Percentiles rank a stretch among this genome's conserved stretches.
phyloP scores from a whole-genome alignment of 192 early-diverging fungal genomes.

The Thamnidium elegans region DNA sequence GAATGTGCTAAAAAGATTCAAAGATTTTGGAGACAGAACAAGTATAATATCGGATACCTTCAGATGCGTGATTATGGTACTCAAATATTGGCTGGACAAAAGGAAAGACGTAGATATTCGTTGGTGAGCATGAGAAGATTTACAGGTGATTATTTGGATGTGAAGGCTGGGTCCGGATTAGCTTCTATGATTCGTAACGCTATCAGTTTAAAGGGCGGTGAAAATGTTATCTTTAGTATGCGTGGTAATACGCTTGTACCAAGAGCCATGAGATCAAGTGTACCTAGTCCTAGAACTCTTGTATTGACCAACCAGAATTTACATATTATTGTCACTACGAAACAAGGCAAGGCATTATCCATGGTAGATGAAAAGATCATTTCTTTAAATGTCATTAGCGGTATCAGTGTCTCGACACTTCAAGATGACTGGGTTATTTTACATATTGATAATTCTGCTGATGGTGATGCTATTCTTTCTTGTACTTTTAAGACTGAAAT shows the following conservation, averaged over 20 bases:
- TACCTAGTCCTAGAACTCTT: conserved; percentile 66
- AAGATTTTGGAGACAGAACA: conserved; percentile 72
- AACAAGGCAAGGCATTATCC: conserved; percentile 52
- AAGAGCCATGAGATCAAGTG: conserved; percentile 70
- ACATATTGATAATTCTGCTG: conserved; percentile 52
- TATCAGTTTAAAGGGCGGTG: conserved; percentile 45
- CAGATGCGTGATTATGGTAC: conserved; percentile 93
- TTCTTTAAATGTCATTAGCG: conserved; percentile 49
- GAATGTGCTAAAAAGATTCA: conserved; percentile 70
- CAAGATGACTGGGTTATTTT: conserved; percentile 74
- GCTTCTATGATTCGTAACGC: conserved; percentile 48
- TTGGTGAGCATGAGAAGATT: conserved; percentile 81
- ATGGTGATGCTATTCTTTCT: conserved; percentile 61
- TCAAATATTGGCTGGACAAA: conserved; percentile 82
- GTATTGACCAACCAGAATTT: conserved; percentile 66
- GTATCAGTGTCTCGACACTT: conserved; percentile 64
- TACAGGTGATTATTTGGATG: conserved; percentile 85
- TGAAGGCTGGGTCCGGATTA: conserved; percentile 48
- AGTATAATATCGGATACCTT: conserved; percentile 83
- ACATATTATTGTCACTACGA: conserved; percentile 55
- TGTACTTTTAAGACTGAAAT: conserved; percentile 76
- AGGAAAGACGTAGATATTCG: conserved; percentile 89
- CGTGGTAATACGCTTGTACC: conserved; percentile 61
- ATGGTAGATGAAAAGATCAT: conserved; percentile 55
- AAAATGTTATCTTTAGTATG: conserved; percentile 60